Base-by-base conservation (phyloP, 2,329 filamentous ascomycete species). In the Ceratocystis variospora region DNA sequence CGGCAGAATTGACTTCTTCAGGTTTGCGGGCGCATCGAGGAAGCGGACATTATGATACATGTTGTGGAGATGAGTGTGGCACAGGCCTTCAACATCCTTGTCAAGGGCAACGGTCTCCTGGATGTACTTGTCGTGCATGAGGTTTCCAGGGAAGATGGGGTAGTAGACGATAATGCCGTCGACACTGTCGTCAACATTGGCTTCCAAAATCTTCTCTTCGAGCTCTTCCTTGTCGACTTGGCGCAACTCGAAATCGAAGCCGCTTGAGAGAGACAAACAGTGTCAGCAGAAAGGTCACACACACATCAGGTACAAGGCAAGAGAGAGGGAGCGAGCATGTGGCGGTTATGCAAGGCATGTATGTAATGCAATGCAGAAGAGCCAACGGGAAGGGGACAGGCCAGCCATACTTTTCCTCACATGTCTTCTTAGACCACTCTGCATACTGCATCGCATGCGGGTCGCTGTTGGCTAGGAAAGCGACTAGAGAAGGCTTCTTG, bases 11-110 rank as follows among this genome's bases (percentile, higher is more conserved):
- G 88, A 95, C 79, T 99, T 97, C 75, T 90, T 89, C 67, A 79
- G 81, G 75, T 90, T 89, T 55, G 81, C 76, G 3, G 87, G 87
- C 28, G 86, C 79, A 76, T 99, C 94, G 66, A 99, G 81, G 79
- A 92, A 97, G 70, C 94, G 90, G 72, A 96, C 85, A 79, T 99
- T 99, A 80, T 96, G 89, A 79, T 97, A 99, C 92, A 99, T 96
- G 82, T 99, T 99, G 83, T 93, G 92, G 73, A 97, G 88, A 78
- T 97, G 92, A 74, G 87, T 87, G 77, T 96, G 93, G 71, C 88
- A 90, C 67, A 99, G 84, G 45, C 94, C 94, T 77, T 99, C 94
- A 70, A 99, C 93, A 73, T 99, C 94, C 77, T 99, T 97, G 75
- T 83, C 79, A 55, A 96, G 82, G 66, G 90, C 86, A 66, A 96